Conservation (phyloP, 73 alveolate genomes). For the Tetrahymena thermophila region DNA sequence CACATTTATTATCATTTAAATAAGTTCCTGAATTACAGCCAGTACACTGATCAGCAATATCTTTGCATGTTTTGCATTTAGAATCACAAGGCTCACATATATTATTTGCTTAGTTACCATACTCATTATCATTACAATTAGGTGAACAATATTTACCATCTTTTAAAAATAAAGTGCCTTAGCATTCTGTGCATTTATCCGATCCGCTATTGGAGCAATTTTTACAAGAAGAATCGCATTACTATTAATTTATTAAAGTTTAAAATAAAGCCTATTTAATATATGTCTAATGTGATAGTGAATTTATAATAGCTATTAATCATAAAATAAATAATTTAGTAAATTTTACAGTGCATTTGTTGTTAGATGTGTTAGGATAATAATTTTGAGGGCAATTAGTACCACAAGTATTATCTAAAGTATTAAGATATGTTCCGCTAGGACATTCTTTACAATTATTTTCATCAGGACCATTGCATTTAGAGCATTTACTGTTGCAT, state of each 20-base stretch:
- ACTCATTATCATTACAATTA: neutral
- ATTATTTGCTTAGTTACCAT: neutral
- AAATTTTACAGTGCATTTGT: neutral
- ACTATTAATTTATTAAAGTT: neutral
- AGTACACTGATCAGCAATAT: neutral
- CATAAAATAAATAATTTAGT: no score
- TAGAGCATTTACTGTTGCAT: neutral
- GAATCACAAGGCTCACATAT: slow-evolving; percentile 1
- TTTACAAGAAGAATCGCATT: neutral
- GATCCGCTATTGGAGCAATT: neutral
- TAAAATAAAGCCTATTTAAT: no score
- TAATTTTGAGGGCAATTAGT: neutral
- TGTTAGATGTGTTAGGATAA: neutral
- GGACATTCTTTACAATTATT: neutral
- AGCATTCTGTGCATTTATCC: neutral
- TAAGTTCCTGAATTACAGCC: neutral
- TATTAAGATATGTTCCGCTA: neutral
- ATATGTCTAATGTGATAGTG: no score
- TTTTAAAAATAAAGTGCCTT: neutral
- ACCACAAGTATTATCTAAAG: neutral
- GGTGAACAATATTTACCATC: neutral
- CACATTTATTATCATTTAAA: neutral
- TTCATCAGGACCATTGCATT: neutral
- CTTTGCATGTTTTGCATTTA: slow-evolving; percentile 4
- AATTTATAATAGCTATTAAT: no score